Percentiles rank a stretch among this genome's conserved stretches.
phyloP scores from a whole-genome alignment of 2,329 filamentous ascomycete genomes.

The Proliferodiscus dingleyae region DNA sequence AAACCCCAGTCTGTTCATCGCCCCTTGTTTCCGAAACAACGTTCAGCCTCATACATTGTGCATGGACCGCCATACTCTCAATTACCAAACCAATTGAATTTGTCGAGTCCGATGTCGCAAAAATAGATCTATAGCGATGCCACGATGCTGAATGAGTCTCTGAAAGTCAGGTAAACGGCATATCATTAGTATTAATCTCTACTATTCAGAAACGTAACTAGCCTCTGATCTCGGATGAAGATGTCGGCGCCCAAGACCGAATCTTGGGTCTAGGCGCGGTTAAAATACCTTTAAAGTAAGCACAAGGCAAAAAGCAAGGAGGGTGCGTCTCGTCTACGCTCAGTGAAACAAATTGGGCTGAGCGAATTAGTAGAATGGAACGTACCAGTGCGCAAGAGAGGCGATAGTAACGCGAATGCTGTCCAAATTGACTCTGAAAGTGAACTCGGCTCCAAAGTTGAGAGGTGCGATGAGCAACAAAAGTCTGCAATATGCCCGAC shows the following conservation, averaged over 20 bases:
- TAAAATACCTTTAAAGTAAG: not conserved
- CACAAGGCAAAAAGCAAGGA: slow-evolving; percentile 1
- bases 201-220: not conserved
- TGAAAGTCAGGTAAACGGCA: too few relatives aligned
- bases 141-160: too few relatives aligned
- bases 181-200: too few relatives aligned
- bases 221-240: not conserved
- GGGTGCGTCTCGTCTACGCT: slow-evolving; percentile 1
- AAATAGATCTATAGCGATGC: too few relatives aligned
- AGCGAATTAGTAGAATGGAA: not conserved
- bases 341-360: slow-evolving; percentile 5
- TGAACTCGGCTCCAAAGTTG: slow-evolving; percentile 14
- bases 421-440: slow-evolving; percentile 8
- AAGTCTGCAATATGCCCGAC: slow-evolving; percentile 1
- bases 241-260: too few relatives aligned
- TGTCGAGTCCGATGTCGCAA: too few relatives aligned
- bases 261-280: too few relatives aligned
- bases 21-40: not conserved
- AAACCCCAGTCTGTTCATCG: not conserved
- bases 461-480: slow-evolving; percentile 14
- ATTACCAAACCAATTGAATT: not conserved
- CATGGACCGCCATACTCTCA: not conserved
- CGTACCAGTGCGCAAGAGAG: too few relatives aligned
- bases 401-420: not conserved
- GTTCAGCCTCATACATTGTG: slow-evolving; percentile 4